phyloP scores from a whole-genome alignment of 192 early-diverging fungal species.

The Backusella luteola region DNA sequence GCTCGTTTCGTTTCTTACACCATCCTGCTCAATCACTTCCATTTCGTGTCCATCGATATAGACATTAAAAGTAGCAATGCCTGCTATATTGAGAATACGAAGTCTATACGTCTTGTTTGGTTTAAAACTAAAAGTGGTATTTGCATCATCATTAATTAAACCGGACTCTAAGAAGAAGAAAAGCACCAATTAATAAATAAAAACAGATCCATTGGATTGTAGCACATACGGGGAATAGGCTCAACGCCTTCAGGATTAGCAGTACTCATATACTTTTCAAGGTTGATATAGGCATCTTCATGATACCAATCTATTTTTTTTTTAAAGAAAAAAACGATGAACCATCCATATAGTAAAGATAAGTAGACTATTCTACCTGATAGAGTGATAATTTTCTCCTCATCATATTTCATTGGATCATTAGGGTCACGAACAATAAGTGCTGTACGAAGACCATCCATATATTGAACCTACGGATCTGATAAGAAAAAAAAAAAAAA shows the following conservation, averaged over 20 bases:
- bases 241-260: conserved; percentile 73
- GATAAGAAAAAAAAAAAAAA: background rate
- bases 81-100: conserved; percentile 81
- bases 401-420: conserved; percentile 65
- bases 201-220: too few species aligned
- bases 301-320: conserved; percentile 63
- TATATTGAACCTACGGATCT: conserved; percentile 57
- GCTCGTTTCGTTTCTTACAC: conserved; percentile 39
- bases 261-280: conserved; percentile 59
- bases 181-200: too few species aligned
- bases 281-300: conserved; percentile 49
- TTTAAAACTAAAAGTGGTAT: conserved; percentile 55
- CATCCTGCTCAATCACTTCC: conserved; percentile 79
- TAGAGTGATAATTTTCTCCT: conserved; percentile 63
- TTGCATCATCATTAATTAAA: conserved; percentile 58
- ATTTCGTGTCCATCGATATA: conserved; percentile 78
- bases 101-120: conserved; percentile 83
- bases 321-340: background rate
- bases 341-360: background rate
- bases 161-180: conserved; percentile 50
- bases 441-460: conserved; percentile 75
- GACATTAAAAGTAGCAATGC: conserved; percentile 73
- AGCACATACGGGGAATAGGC: conserved; percentile 54
- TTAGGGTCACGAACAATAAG: conserved; percentile 65
- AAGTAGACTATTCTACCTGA: conserved; percentile 40